Evolutionary conservation across 768 basidiomycete species (phyloP).

Genomic region (Rhodotorula kratochvilovae): DNA sequence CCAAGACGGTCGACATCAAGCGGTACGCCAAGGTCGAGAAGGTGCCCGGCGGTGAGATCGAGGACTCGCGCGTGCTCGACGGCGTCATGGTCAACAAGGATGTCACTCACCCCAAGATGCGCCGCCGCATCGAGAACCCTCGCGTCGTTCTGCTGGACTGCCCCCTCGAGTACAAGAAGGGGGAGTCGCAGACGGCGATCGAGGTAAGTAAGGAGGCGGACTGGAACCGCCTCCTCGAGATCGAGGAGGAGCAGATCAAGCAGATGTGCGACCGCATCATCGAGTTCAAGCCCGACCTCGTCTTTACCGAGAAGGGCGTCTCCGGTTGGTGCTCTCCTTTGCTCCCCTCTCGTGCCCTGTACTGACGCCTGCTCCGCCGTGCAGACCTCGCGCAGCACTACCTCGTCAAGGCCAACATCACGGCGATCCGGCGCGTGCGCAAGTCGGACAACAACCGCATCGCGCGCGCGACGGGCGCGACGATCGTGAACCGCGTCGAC

Average conservation of each 20-base stretch:
- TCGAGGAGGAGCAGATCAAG: conserved; percentile 97
- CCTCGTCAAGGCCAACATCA: conserved; percentile 77
- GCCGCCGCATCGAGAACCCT: conserved; percentile 81
- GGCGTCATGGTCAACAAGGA: conserved; percentile 99
- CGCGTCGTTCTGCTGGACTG: conserved; percentile 77
- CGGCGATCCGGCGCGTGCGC: conserved; percentile 92
- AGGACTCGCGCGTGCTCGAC: conserved; percentile 75
- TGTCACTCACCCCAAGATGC: conserved; percentile 95
- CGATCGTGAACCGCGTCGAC: conserved; percentile 93
- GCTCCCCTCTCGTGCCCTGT: neutral
- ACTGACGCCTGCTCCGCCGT: neutral
- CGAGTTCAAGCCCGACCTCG: conserved; percentile 88
- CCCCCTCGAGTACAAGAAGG: conserved; percentile 98
- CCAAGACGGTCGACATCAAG: conserved; percentile 94
- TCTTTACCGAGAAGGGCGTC: conserved; percentile 96
- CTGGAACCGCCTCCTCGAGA: conserved; percentile 84
- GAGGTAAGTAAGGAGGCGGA: conserved; percentile 91
- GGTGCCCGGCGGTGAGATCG: conserved; percentile 94
- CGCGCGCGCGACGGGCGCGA: conserved; percentile 88
- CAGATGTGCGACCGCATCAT: conserved; percentile 72
- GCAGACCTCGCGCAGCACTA: conserved; percentile 89
- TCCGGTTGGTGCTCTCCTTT: conserved; percentile 61
- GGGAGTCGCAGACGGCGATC: conserved; percentile 92
- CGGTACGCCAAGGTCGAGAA: conserved; percentile 97
- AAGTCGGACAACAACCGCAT: conserved; percentile 99